Percentiles rank a stretch among this genome's conserved stretches.
These are phyloP conservation scores for Salix viminalis DNA, from an alignment of 345 rosid species.

Conservation along the genomic window DNA sequence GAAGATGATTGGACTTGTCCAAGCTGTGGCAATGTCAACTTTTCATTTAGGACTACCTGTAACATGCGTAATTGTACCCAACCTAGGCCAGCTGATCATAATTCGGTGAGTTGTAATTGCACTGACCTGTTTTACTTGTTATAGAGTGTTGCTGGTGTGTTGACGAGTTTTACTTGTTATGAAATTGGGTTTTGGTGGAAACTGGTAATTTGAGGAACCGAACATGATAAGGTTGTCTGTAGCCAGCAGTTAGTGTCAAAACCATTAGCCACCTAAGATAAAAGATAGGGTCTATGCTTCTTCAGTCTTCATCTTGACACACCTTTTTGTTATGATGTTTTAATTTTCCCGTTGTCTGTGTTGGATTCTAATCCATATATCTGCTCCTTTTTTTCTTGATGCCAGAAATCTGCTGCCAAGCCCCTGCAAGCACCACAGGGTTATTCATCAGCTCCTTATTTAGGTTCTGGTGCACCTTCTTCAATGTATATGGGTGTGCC, in stretches of 20 bases:
- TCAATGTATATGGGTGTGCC: conserved; percentile 84
- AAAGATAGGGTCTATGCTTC: neutral
- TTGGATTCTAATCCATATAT: neutral
- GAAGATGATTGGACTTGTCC: conserved; percentile 99
- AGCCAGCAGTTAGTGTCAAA: neutral
- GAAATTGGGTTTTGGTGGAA: neutral
- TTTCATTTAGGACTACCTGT: conserved; percentile 94
- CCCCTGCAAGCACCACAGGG: conserved; percentile 60
- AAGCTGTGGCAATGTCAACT: conserved; percentile 94
- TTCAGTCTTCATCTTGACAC: neutral
- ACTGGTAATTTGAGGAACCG: neutral
- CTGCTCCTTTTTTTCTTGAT: neutral
- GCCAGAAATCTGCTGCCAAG: conserved; percentile 78
- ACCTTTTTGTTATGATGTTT: neutral
- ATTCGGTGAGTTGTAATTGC: conserved; percentile 39
- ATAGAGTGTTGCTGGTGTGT: neutral
- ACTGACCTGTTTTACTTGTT: neutral
- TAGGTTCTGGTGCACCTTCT: conserved; percentile 73
- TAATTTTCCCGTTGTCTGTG: neutral
- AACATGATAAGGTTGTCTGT: neutral
- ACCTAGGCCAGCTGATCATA: conserved; percentile 91
- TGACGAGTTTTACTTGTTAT: neutral
- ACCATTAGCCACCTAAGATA: neutral
- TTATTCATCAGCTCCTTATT: conserved; percentile 68
- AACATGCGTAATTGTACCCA: conserved; percentile 99